Evolutionary conservation across 2,329 filamentous ascomycete genomes (phyloP), one percentile per base, ranked within the genome.

Genomic region (Paecilomyces dactylethromorphus): DNA sequence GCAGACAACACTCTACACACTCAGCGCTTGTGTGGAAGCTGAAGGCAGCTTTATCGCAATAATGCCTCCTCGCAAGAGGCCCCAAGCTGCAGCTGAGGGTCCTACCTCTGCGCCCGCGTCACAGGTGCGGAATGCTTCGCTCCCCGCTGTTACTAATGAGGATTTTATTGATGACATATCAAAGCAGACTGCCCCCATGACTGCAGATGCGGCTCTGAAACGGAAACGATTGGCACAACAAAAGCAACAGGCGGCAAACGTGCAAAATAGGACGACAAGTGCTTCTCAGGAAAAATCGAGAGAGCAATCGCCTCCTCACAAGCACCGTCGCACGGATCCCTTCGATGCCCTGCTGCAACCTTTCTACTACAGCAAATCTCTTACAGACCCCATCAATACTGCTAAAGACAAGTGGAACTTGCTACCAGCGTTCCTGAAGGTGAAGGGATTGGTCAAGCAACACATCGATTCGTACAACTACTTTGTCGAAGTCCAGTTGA

Each of bases 391-490:
- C 2, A 89, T 90, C 68, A 81, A 87, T 61, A 89, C 87, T 1
- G 86, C 85, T 29, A 78, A 77, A 69, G 94, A 99, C 79, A 99
- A 99, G 81, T 97, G 93, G 85, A 96, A 97, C 73, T 82, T 99
- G 50, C 79, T 99, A 29, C 95, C 94, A 0, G 94, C 94, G n/a
- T 99, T 99, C 74, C 80, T 99, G 60, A 97, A 97, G 76, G 92
- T 97, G 68, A 99, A 99, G 77, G 92, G 92, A 59, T 81, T 97
- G 59, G 92, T 97, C 56, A 97, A 97, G 76, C 93, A 97, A 80
- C 92, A 97, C 74, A 93, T 96, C 71, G 95, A 99, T 79, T 97
- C 94, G 24, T 99, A 95, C 82, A 97, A 99, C 78, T 96, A 94
- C 78, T 97, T 99, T 68, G 89, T 97, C 65, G 91, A 99, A 67